These are phyloP conservation scores for Aspergillus texensis DNA, from an alignment of 2,329 filamentous ascomycete species.

Conservation along the genomic window DNA sequence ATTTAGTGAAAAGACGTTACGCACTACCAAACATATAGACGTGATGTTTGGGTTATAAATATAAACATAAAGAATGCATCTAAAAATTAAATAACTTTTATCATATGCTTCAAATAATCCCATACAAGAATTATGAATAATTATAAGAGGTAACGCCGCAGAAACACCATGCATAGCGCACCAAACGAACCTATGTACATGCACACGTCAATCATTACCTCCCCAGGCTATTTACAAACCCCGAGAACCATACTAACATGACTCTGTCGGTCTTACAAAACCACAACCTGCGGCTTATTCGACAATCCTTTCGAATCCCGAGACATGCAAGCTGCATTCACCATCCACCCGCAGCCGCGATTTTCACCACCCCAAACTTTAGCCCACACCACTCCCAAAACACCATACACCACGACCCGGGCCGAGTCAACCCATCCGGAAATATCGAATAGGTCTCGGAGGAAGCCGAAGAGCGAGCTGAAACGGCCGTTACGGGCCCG, in stretches of 20 bases:
- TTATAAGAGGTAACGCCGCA: background rate
- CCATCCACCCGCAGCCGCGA: slow-evolving; percentile 52
- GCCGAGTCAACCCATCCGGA: slow-evolving; percentile 52
- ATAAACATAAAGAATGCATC: background rate
- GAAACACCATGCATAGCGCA: background rate
- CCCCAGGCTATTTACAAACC: background rate
- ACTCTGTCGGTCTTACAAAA: slow-evolving; percentile 12
- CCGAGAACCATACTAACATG: background rate
- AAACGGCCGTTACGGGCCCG: slow-evolving; percentile 28
- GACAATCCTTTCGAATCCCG: slow-evolving; percentile 37
- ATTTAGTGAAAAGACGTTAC: slow-evolving; percentile 3
- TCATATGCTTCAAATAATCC: background rate
- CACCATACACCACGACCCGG: slow-evolving; percentile 55
- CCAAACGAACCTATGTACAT: slow-evolving; percentile 3
- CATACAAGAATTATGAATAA: background rate
- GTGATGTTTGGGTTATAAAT: background rate
- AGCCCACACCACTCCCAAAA: slow-evolving; percentile 62
- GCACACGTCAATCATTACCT: slow-evolving; percentile 2
- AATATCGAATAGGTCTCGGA: slow-evolving; percentile 41
- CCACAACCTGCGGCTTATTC: slow-evolving; percentile 44
- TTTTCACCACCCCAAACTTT: slow-evolving; percentile 59
- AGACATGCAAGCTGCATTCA: slow-evolving; percentile 61
- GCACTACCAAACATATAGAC: background rate
- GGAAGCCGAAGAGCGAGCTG: slow-evolving; percentile 28
- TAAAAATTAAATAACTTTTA: background rate